Evolutionary conservation across 1,284 basidiomycete species (phyloP).

Genomic region (Mycosarcoma maydis): DNA sequence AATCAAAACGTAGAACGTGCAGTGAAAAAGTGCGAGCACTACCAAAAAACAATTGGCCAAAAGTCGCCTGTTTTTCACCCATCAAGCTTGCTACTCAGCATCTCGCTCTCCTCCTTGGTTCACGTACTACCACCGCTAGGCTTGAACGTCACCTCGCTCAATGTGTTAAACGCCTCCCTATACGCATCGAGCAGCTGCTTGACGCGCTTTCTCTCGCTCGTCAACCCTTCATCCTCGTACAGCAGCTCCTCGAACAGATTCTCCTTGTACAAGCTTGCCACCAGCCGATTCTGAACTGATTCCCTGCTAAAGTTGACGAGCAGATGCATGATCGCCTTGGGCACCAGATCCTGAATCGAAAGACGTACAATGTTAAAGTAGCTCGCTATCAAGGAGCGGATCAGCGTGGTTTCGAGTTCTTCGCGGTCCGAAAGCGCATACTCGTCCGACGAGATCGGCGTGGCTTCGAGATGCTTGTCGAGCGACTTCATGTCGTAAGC

Average conservation of each 20-base stretch:
- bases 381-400: constrained; percentile 90
- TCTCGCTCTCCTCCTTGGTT: no score
- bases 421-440: constrained; percentile 78
- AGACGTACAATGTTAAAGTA: constrained; percentile 97
- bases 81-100: no score
- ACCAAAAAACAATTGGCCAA: no score
- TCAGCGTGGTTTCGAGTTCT: constrained; percentile 95
- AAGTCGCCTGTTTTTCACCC: no score
- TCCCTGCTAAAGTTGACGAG: constrained; percentile 96
- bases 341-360: constrained; percentile 94
- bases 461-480: constrained; percentile 79
- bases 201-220: constrained; percentile 89
- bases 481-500: constrained; percentile 99
- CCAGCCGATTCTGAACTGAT: constrained; percentile 93
- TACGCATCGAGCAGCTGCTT: constrained; percentile 96
- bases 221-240: constrained; percentile 94
- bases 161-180: constrained; percentile 84
- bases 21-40: no score
- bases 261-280: constrained; percentile 86
- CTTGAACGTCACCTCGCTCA: constrained; percentile 58
- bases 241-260: constrained; percentile 84
- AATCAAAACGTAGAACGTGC: no score
- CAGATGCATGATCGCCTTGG: constrained; percentile 76
- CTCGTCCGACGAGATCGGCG: constrained; percentile 73
- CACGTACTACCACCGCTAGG: constrained; percentile 19